Evolutionary conservation across 1,284 basidiomycete genomes (phyloP).

Genomic region (Fomitopsis betulina): DNA sequence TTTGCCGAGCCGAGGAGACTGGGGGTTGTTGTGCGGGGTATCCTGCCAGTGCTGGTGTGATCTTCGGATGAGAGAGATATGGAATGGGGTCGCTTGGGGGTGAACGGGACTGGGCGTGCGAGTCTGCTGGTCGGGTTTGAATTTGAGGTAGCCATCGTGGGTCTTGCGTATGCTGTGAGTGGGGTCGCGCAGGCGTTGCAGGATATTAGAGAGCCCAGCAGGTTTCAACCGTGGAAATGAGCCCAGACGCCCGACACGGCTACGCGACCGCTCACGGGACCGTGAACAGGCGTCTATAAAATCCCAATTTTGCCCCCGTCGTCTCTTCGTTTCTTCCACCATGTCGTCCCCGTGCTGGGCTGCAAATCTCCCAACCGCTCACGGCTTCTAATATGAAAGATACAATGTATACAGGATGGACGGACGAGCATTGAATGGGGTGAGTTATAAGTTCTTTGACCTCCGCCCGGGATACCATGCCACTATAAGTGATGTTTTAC

Average conservation of each 20-base stretch:
- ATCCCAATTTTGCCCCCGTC: constrained; percentile 5
- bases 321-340: background rate
- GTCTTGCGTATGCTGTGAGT: constrained; percentile 1
- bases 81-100: constrained; percentile 50
- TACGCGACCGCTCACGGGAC: constrained; percentile 17
- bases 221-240: constrained; percentile 20
- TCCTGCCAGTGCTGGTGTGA: constrained; percentile 9
- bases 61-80: constrained; percentile 25
- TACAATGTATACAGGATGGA: no score
- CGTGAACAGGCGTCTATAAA: constrained; percentile 9
- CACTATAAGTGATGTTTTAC: constrained; percentile 20
- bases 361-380: no score
- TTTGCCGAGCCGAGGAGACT: constrained; percentile 48
- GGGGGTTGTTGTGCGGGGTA: constrained; percentile 30
- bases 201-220: background rate
- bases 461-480: no score
- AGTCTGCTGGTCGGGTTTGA: constrained; percentile 21
- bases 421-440: no score
- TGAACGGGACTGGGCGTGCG: constrained; percentile 37
- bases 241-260: constrained; percentile 9
- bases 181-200: background rate
- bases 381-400: no score
- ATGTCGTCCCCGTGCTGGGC: background rate
- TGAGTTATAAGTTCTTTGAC: constrained; percentile 3
- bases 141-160: constrained; percentile 14